Base-by-base conservation (phyloP, 2,329 filamentous ascomycete genomes). In the Lithohypha guttulata region DNA sequence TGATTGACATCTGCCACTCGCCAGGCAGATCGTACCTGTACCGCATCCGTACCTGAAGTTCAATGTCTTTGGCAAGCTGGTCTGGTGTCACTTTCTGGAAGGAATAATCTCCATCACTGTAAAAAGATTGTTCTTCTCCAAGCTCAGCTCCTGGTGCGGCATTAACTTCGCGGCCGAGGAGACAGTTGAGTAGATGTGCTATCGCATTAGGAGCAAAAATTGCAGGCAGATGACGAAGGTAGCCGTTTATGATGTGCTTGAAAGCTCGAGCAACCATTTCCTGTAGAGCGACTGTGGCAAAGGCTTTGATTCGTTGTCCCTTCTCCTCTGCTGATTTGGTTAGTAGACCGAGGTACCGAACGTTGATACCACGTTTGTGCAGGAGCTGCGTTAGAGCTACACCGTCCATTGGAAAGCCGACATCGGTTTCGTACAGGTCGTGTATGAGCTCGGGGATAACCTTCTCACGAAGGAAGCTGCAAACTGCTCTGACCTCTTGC, bases 401-500 rank as follows among this genome's bases (percentile, higher is more conserved):
- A n/a, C 91, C 91, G 53, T 98, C 93, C 85, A 96, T 95, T 9
- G 91, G 91, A 68, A 96, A 96, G 53, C 89, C 91, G 50, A 94
- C 81, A 51, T 98, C 89, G 5, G 85, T 87, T 49, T 93, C 84
- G 56, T 82, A 81, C 42, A 98, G 73, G 54, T 98, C 89, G 46
- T 81, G 78, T 42, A 96, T 63, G 42, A 98, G 70, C 41, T 81
- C 76, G n/a, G 89, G 86, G 48, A 98, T 81, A 39, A 85, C 75
- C 44, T 81, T 79, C 6, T 77, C 70, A 6, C 77, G 76, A 34
- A 98, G 70, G 60, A 82, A 86, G 38, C 77, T 69, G 64, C 86
- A 91, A 20, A 85, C 85, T 41, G 80, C 77, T 47, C 84, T 81
- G 34, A 98, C 89, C 42, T 93, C 84, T 51, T 80, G 73, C 66